Evolutionary conservation across 192 early-diverging fungal species (phyloP).

Genomic region (Coemansia sp.): DNA sequence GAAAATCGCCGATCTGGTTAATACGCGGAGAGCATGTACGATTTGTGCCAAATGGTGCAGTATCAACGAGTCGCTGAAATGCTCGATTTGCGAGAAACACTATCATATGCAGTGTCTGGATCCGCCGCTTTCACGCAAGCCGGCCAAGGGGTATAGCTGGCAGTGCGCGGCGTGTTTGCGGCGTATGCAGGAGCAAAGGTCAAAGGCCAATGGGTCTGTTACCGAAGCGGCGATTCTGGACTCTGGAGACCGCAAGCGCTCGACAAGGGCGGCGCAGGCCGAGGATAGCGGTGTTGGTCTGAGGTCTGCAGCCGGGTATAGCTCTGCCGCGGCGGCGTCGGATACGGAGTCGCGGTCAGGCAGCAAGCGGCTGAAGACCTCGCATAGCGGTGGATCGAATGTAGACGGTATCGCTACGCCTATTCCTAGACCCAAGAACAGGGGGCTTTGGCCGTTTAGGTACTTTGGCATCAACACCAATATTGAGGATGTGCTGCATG

Average conservation of each 20-base stretch:
- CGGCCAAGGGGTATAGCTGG: conserved; percentile 84
- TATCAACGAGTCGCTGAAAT: conserved; percentile 67
- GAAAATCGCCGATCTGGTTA: conserved; percentile 74
- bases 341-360: conserved; percentile 48
- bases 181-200: conserved; percentile 35
- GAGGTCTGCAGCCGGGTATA: conserved; percentile 6
- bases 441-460: conserved; percentile 78
- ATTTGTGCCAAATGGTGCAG: conserved; percentile 72
- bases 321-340: conserved; percentile 14
- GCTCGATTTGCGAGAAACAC: conserved; percentile 68
- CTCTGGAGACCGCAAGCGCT: conserved; percentile 29
- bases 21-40: conserved; percentile 64
- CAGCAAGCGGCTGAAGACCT: conserved; percentile 42
- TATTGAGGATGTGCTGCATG: conserved; percentile 66
- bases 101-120: conserved; percentile 83
- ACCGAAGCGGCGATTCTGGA: conserved; percentile 8
- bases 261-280: conserved; percentile 27
- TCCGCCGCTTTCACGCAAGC: conserved; percentile 71
- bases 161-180: conserved; percentile 72
- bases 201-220: conserved; percentile 11
- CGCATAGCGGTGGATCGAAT: conserved; percentile 16
- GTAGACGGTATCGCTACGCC: conserved; percentile 17
- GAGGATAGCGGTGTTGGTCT: conserved; percentile 21
- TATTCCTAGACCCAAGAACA: conserved; percentile 44
- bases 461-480: conserved; percentile 84